Evolutionary conservation across 108 stramenopile genomes (phyloP), one percentile per base, ranked within the genome.

Genomic region (Fistulifera pelliculosa): DNA sequence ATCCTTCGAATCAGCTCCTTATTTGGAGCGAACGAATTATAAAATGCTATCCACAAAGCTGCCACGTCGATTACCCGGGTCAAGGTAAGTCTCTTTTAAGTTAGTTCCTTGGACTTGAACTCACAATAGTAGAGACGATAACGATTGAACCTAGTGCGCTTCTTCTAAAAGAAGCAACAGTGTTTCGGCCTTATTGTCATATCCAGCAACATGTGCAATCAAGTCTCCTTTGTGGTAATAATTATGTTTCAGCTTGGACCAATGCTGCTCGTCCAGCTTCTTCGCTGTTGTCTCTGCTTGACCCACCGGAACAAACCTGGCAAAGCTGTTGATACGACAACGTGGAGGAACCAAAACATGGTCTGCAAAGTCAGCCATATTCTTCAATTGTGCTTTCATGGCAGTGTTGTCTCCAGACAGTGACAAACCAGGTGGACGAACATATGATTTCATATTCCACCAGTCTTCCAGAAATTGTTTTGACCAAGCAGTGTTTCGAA

Each of bases 191-290:
- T 66, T 66, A 51, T 66, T 66, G 52, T 66, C 58, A 1, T 42
- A 42, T 14, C 65, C 66, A 11, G 66, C 48, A 27, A 50, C 43
- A 17, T 68, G 66, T 18, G 60, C 66, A 23, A 68, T 49, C 18
- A 68, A 48, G 49, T 68, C 66, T 18, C 66, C 66, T 39, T 68
- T 47, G 48, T 68, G 66, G 23, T 68, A 68, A 41, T 61, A 68
- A 23, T 61, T 40, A 28, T 47, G 11, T 28, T 39, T 42, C 52
- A 60, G 47, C 47, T 66, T 59, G 54, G 38, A 54, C 38, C 26
- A 41, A 12, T 68, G n/a, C 19, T 61, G 41, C 23, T 68, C 43
- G 52, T 61, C 41, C 4, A 41, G 7, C 5, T 64, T 2, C 18
- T 35, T n/a, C 18, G 52, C 22, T 7, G 47, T 38, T 10, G 54